These are phyloP conservation scores for Rhododendron mucronatum DNA, from an alignment of 148 eudicot species.

Conservation along the genomic window DNA sequence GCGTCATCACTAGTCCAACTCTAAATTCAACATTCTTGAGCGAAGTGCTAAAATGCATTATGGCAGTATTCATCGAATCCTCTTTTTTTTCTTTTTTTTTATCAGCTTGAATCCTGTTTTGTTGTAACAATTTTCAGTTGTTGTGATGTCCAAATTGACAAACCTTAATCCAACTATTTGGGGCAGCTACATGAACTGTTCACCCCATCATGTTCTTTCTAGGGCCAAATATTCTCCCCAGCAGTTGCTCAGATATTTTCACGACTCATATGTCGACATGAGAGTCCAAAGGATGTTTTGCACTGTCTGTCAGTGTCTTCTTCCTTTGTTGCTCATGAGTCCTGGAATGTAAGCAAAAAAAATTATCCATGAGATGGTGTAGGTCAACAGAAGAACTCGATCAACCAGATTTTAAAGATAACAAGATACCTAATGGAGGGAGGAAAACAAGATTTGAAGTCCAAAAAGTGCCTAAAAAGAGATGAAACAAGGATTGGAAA, in stretches of 20 bases:
- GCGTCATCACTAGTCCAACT: not conserved
- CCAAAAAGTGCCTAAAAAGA: not conserved
- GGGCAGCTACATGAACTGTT: slow-evolving; percentile 3
- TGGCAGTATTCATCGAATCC: not conserved
- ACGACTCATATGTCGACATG: not conserved
- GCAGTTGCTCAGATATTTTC: slow-evolving; percentile 4
- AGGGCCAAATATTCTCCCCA: not conserved
- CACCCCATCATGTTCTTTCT: not conserved
- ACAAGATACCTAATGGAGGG: too few species aligned
- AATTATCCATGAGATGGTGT: not conserved
- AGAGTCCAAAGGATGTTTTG: not conserved
- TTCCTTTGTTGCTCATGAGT: not conserved
- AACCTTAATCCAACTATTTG: not conserved
- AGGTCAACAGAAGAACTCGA: not conserved
- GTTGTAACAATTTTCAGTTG: not conserved
- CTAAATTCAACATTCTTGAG: not conserved
- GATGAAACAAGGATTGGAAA: not conserved
- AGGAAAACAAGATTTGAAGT: not conserved
- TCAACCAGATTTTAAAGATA: not conserved
- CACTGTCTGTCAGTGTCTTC: not conserved
- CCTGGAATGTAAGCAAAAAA: not conserved
- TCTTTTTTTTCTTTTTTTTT: too few species aligned
- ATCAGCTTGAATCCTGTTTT: not conserved
- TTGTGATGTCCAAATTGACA: not conserved
- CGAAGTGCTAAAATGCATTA: not conserved